Conservation (phyloP, 208 protist species). For the Acanthamoeba sp. region DNA sequence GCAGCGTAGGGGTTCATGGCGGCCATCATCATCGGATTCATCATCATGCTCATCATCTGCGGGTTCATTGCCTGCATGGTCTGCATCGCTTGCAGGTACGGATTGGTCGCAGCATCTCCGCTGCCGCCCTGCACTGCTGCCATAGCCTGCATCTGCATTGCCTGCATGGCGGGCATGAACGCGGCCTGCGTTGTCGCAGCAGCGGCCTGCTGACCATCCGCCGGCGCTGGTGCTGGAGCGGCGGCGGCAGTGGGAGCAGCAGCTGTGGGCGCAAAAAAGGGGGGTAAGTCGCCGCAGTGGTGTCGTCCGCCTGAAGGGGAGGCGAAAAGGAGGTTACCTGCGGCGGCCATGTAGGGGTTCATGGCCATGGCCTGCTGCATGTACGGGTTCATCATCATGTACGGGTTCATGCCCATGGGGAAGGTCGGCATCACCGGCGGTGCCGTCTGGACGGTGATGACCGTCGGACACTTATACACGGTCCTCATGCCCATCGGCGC, state of each 20-base stretch:
- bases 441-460: slow-evolving; percentile 1
- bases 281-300: too few species aligned
- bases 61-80: slow-evolving; percentile 23
- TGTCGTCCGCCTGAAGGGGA: background rate
- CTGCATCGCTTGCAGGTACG: background rate
- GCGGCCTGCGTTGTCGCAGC: background rate
- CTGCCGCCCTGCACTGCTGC: background rate
- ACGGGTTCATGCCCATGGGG: slow-evolving; percentile 17
- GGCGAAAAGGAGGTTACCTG: background rate
- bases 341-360: slow-evolving; percentile 19
- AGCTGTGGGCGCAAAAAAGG: background rate
- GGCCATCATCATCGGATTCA: background rate
- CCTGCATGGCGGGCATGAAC: background rate
- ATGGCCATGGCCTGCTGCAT: slow-evolving; percentile 42
- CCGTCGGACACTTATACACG: background rate
- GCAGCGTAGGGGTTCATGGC: slow-evolving; percentile 7
- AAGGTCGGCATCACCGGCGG: slow-evolving; percentile 7
- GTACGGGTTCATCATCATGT: slow-evolving; percentile 36
- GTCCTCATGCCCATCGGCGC: background rate
- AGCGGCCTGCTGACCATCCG: background rate
- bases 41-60: slow-evolving; percentile 20
- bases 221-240: too few species aligned
- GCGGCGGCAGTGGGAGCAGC: background rate
- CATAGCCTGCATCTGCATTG: background rate
- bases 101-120: background rate